phyloP scores from a whole-genome alignment of 2,329 filamentous ascomycete genomes.

The Fusarium xyrophilum region DNA sequence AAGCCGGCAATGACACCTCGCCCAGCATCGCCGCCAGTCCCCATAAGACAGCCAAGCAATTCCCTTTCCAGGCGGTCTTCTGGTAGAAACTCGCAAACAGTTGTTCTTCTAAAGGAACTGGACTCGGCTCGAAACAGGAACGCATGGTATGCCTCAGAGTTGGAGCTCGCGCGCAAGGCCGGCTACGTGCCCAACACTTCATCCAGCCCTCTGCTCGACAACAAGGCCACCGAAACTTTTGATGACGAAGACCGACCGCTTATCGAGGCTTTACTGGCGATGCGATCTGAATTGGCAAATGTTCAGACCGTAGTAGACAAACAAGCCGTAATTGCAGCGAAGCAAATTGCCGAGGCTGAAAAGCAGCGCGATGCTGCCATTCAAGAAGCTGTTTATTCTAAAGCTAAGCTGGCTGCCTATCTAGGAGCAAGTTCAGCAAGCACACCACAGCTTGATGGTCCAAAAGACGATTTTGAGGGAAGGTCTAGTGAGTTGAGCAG shows the following conservation, averaged over 20 bases:
- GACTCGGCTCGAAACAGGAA: conserved; percentile 85
- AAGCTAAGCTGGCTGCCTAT: conserved; percentile 87
- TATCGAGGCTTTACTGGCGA: conserved; percentile 88
- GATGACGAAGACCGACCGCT: conserved; percentile 91
- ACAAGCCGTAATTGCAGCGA: conserved; percentile 84
- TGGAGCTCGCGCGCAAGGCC: conserved; percentile 88
- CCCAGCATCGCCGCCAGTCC: conserved; percentile 65
- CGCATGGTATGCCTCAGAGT: conserved; percentile 95
- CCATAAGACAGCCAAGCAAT: conserved; percentile 63
- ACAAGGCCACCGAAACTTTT: conserved; percentile 78
- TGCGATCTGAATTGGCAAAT: conserved; percentile 87
- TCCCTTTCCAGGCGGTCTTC: conserved; percentile 67
- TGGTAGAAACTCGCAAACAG: conserved; percentile 69
- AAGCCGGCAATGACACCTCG: conserved; percentile 48
- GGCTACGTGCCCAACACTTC: conserved; percentile 80
- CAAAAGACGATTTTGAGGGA: conserved; percentile 64
- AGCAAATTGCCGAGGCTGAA: conserved; percentile 90
- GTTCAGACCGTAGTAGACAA: conserved; percentile 90
- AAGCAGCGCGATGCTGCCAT: conserved; percentile 95
- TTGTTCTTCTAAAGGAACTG: conserved; percentile 83
- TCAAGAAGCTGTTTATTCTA: conserved; percentile 92
- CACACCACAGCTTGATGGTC: conserved; percentile 65
- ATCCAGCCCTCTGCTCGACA: conserved; percentile 76
- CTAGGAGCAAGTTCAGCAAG: conserved; percentile 67
- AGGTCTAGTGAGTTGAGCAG: conserved; percentile 74